These are phyloP conservation scores for Ceratocystis eucalypticola DNA, from an alignment of 2,329 filamentous ascomycete genomes.

Conservation along the genomic window DNA sequence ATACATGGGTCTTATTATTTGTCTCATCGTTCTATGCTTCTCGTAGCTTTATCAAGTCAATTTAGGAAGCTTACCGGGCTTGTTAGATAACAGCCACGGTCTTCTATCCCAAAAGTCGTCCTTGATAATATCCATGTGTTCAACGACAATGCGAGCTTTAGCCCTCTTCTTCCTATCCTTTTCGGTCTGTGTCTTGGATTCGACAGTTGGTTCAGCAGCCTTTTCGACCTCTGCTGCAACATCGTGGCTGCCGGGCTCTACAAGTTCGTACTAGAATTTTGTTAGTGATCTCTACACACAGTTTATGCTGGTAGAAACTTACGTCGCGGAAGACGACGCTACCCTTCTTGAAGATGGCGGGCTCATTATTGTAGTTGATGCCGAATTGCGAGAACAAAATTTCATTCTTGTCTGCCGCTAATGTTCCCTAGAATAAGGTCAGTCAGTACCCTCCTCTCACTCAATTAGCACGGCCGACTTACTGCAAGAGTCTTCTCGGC, in stretches of 20 bases:
- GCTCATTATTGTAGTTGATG: conserved; percentile 97
- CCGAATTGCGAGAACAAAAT: conserved; percentile 78
- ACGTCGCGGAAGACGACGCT: conserved; percentile 79
- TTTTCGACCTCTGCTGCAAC: conserved; percentile 35
- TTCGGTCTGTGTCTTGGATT: conserved; percentile 69
- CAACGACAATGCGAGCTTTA: conserved; percentile 68
- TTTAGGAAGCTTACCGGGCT: conserved; percentile 56
- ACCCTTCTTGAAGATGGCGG: conserved; percentile 83
- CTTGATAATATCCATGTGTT: conserved; percentile 88
- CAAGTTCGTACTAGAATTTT: conserved; percentile 49
- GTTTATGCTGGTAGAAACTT: conserved; percentile 24
- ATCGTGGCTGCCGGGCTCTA: conserved; percentile 42
- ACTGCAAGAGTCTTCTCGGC: conserved; percentile 72
- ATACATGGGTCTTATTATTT: not conserved
- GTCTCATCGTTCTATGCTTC: not conserved
- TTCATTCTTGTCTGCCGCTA: conserved; percentile 86
- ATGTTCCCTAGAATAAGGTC: conserved; percentile 48
- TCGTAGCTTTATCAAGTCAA: conserved; percentile 20
- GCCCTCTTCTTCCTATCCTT: conserved; percentile 67
- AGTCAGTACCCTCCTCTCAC: conserved; percentile 20
- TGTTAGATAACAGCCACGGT: conserved; percentile 70
- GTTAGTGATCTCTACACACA: not conserved
- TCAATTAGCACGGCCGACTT: conserved; percentile 21
- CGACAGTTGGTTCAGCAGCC: conserved; percentile 35
- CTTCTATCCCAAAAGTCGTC: conserved; percentile 85